These are phyloP conservation scores for Cordyceps pruinosa DNA, from an alignment of 2,329 filamentous ascomycete species.

Conservation along the genomic window DNA sequence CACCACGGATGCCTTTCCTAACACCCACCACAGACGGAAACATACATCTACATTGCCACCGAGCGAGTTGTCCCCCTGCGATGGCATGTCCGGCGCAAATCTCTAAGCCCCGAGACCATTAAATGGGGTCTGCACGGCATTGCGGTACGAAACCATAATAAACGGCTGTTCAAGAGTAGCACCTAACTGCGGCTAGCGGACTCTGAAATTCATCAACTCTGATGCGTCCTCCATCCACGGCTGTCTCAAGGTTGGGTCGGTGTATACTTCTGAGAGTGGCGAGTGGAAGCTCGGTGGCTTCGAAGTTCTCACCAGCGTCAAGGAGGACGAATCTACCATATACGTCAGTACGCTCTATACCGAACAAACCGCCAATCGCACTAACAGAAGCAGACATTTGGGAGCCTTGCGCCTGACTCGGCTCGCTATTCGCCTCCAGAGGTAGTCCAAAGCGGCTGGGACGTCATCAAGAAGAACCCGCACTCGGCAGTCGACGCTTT, in stretches of 20 bases:
- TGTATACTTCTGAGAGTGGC: slow-evolving; percentile 92
- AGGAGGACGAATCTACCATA: slow-evolving; percentile 89
- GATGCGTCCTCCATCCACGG: slow-evolving; percentile 91
- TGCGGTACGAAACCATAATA: slow-evolving; percentile 49
- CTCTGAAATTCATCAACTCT: slow-evolving; percentile 90
- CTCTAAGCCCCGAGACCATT: slow-evolving; percentile 80
- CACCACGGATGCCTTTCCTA: not conserved
- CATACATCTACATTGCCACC: slow-evolving; percentile 92
- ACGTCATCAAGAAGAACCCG: slow-evolving; percentile 75
- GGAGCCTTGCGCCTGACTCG: slow-evolving; percentile 79
- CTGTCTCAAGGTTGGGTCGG: slow-evolving; percentile 72
- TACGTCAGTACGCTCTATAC: slow-evolving; percentile 47
- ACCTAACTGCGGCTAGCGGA: slow-evolving; percentile 51
- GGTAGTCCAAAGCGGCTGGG: slow-evolving; percentile 82
- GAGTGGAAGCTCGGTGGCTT: slow-evolving; percentile 97
- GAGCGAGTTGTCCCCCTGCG: slow-evolving; percentile 80
- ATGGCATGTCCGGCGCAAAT: slow-evolving; percentile 87
- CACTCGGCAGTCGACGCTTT: slow-evolving; percentile 81
- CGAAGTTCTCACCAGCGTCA: slow-evolving; percentile 87
- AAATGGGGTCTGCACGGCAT: slow-evolving; percentile 93
- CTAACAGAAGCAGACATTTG: slow-evolving; percentile 57
- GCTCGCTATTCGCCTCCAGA: slow-evolving; percentile 82
- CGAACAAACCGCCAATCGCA: not conserved
- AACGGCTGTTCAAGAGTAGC: not conserved
- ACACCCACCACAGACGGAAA: slow-evolving; percentile 60